Evolutionary conservation across 2,329 filamentous ascomycete species (phyloP).

Genomic region (Sclerotinia borealis): DNA sequence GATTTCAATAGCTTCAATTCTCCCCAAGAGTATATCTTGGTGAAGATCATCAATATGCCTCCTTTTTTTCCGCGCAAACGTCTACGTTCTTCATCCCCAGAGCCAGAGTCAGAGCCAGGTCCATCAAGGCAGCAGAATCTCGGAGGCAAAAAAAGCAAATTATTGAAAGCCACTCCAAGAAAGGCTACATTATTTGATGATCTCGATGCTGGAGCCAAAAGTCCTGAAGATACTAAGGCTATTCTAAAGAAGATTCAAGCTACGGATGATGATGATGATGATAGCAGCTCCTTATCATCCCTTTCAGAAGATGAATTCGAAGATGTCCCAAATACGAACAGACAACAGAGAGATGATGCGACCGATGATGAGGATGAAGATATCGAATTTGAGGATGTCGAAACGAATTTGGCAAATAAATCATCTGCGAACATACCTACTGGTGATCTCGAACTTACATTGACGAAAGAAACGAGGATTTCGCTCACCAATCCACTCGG

Average conservation of each 20-base stretch:
- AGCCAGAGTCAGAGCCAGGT: constrained; percentile 27
- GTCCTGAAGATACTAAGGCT: constrained; percentile 39
- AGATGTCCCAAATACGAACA: constrained; percentile 40
- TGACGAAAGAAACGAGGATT: constrained; percentile 54
- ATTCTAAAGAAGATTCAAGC: constrained; percentile 41
- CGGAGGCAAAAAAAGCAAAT: constrained; percentile 19
- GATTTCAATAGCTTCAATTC: neutral
- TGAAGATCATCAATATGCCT: constrained; percentile 47
- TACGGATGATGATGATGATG: constrained; percentile 37
- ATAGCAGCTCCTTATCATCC: constrained; percentile 32
- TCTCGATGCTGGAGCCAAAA: constrained; percentile 43
- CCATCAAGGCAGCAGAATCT: neutral
- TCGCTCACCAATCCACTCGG: constrained; percentile 55
- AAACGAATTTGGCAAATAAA: constrained; percentile 32
- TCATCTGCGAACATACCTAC: constrained; percentile 44
- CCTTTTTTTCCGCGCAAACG: constrained; percentile 64
- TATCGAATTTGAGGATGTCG: constrained; percentile 57
- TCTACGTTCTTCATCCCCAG: constrained; percentile 43
- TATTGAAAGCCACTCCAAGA: constrained; percentile 34
- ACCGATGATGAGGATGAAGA: constrained; percentile 40
- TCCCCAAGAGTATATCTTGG: neutral
- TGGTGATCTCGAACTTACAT: constrained; percentile 68
- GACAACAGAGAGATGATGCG: constrained; percentile 36
- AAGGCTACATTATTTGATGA: constrained; percentile 57
- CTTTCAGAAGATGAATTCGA: constrained; percentile 49